Base-by-base conservation (phyloP, 1,139 yeast genomes). In the Debaryomyces udenii region DNA sequence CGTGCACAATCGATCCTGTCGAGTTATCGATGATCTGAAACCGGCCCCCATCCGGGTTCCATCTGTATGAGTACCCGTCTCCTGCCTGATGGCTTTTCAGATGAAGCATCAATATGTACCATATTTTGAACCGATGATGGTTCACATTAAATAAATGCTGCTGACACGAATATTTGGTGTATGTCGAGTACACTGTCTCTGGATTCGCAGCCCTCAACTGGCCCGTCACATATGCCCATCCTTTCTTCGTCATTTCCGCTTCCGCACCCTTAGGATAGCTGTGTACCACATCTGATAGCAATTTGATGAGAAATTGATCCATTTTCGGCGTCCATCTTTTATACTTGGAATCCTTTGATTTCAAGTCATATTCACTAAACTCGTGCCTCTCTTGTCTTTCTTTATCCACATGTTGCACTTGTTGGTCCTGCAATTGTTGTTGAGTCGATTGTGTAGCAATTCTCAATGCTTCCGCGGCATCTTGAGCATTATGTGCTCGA, bases 301-400 rank as follows among this genome's bases (percentile, higher is more conserved):
- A 48, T 40, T 61, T 64, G 34, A 69, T 57, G 18, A 69, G 53
- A 42, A 46, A 64, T 43, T 63, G 70, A 45, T 69, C 75, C 74
- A 69, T 69, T 31, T 57, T 57, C 1, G 74, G 71, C 0, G 72
- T 58, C 75, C 75, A 69, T 48, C 75, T 44, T 37, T 66, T 60
- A 50, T 69, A 69, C 44, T 69, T 69, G 6, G 74, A 64, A 37
- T 66, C 72, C 35, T 60, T 58, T 4, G 70, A 62, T 46, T 68
- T 68, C 45, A 66, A 50, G 40, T 68, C 74, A 39, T 55, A 64
- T 37, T 56, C 63, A n/a, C 57, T 50, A 22, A 61, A 49, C 11
- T 57, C 60, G 14, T 33, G 51, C 6, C 27, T 29, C 11, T 31
- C 30, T n/a, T 26, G 38, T 13, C 28, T 18, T 13, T 30, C 38